Evolutionary conservation across 2,329 filamentous ascomycete genomes (phyloP), one percentile per base, ranked within the genome.

Genomic region (Fusarium algeriense): DNA sequence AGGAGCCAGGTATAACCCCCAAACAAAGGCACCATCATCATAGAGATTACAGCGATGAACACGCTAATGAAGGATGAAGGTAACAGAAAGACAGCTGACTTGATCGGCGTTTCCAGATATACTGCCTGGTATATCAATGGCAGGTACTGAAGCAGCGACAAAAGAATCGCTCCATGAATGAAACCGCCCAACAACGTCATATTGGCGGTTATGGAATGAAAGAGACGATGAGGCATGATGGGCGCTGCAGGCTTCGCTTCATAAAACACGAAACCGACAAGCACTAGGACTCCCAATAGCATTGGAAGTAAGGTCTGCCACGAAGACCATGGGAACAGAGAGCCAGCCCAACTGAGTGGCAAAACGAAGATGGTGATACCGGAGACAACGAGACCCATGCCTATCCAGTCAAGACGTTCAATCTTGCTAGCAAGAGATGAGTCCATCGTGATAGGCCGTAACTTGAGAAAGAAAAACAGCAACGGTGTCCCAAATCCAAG

Each of bases 131-230:
- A 66, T 3, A 66, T 48, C n/a, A 66, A 19, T 0, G 64, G 64
- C 8, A 66, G 17, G 7, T 66, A 66, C 10, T 66, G 64, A 3
- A 66, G 12, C 7, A 66, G 7, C 1, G 64, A 66, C n/a, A 66
- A 45, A 11, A 66, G 61, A 8, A 66, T 60, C 0, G 64, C 35
- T 2, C 64, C 64, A 8, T 66, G 64, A 3, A 66, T 48, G 14
- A 66, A 66, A 4, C 64, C 64, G 3, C 64, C 64, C 0, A 59
- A n/a, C n/a, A 66, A 66, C 14, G 64, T 60, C 64, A 66, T 66
- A 3, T 66, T 66, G 12, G 64, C 64, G 7, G 64, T 66, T 14
- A 48, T 48, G n/a, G 53, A 66, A 3, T 60, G 45, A 7, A 66
- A 66, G 0, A 66, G 35, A 0, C 64, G 61, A 28, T 66, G 61